Evolutionary conservation across 2,329 filamentous ascomycete species (phyloP), one percentile per base, ranked within the genome.

Genomic region (Coniochaeta ligniaria): DNA sequence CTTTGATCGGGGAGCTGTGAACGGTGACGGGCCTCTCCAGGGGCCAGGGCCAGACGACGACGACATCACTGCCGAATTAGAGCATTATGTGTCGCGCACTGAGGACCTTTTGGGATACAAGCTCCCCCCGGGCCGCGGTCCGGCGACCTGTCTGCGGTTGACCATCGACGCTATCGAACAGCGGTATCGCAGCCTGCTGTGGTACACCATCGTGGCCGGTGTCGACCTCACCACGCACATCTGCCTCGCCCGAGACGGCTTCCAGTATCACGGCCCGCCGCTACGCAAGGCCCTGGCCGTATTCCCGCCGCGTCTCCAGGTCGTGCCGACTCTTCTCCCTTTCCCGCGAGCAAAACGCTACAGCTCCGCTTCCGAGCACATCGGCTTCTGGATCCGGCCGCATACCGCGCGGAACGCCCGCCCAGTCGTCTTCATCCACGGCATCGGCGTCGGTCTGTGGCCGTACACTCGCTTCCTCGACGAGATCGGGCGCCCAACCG

Each of bases 371-470:
- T 79, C 79, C 6, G 66, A 74, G 3, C 71, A 75, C 11, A 64
- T 89, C 6, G 80, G 81, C 63, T 91, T 91, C 75, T 91, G 86
- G 84, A 77, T 87, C 66, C 80, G 82, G 1, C 83, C 84, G 6
- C 87, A 90, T 67, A 83, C 75, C 0, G 83, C 83, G 1, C 78
- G 78, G 58, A 78, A 73, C 2, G 75, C 78, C 22, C 72, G 82
- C 0, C 88, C 88, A 0, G 72, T 91, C 8, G 72, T 91, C 4
- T 90, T 90, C 72, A 78, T 90, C 56, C 88, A 91, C 65, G 88
- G 88, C 17, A 89, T 90, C 57, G 87, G 88, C 47, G 78, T 91
- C 61, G 88, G 88, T 0, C 78, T 91, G 2, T 82, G 83, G 68
- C 81, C 86, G 0, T 89, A 90, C 65, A 74, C 80, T 14, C 70